phyloP scores from a whole-genome alignment of 2,329 filamentous ascomycete genomes.

The Dothidotthia symphoricarpi region DNA sequence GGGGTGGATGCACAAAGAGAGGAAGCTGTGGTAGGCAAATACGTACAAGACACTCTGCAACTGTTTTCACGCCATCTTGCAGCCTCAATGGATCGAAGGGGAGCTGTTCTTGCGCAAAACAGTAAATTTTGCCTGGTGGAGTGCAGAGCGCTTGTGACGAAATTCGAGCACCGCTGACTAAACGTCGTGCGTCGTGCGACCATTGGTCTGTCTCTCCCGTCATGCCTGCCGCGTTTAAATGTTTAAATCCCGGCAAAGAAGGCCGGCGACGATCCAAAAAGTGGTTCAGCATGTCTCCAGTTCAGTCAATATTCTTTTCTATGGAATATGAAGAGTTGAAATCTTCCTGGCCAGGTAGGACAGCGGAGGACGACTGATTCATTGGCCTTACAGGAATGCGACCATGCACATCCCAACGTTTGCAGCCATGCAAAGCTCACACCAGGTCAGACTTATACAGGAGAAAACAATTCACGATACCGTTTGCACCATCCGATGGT shows the following conservation, averaged over 20 bases:
- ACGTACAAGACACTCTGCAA: not conserved
- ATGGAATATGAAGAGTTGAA: no score
- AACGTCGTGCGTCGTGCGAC: conserved; percentile 14
- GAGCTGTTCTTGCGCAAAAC: conserved; percentile 10
- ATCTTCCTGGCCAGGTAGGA: no score
- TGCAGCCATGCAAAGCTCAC: conserved; percentile 3
- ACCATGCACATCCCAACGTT: not conserved
- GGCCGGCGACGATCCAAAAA: no score
- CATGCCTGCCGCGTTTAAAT: no score
- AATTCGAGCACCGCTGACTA: conserved; percentile 2
- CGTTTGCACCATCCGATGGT: no score
- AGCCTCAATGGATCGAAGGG: not conserved
- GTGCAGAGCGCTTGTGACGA: conserved; percentile 14
- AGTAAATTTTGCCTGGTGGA: conserved; percentile 10
- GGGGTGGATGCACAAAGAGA: not conserved
- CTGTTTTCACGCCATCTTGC: no score
- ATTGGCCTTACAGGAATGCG: no score
- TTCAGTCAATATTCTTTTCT: no score
- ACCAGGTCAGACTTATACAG: no score
- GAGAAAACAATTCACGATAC: not conserved
- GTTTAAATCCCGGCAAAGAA: no score
- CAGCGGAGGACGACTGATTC: no score
- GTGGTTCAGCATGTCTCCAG: no score
- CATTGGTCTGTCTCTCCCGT: conserved; percentile 7
- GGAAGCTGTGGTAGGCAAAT: not conserved